A percentile compares a stretch with the other conserved stretches of the same genome.
These are phyloP conservation scores for Jatropha podagrica DNA, from an alignment of 441 rosid genomes.

Conservation along the genomic window DNA sequence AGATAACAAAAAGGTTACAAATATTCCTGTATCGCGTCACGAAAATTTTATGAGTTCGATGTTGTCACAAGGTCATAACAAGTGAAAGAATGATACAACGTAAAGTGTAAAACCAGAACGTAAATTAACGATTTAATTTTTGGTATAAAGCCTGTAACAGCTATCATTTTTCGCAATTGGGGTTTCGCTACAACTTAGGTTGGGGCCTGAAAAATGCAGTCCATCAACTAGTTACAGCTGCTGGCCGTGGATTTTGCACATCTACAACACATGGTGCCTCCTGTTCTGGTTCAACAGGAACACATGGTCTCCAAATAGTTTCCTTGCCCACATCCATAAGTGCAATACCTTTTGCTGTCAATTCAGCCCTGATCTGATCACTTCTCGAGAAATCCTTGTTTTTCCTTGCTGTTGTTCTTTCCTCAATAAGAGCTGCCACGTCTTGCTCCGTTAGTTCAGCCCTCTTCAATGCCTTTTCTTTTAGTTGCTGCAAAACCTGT, in stretches of 20 bases:
- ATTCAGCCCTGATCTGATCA: conserved; percentile 68
- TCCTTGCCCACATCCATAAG: conserved; percentile 76
- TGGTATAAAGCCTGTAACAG: background rate
- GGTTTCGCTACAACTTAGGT: too few species aligned
- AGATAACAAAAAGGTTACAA: too few species aligned
- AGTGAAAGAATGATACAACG: conserved; percentile 8
- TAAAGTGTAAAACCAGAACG: background rate
- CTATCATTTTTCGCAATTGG: background rate
- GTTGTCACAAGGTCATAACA: background rate
- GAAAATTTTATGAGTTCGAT: background rate
- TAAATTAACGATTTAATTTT: background rate
- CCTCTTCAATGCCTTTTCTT: conserved; percentile 62
- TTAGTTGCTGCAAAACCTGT: conserved; percentile 60
- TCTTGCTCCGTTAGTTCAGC: conserved; percentile 61
- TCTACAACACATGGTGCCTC: conserved; percentile 15
- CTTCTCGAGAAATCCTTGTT: conserved; percentile 64
- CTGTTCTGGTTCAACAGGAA: conserved; percentile 41
- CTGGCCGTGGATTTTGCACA: conserved; percentile 17
- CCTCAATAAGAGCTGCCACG: conserved; percentile 47
- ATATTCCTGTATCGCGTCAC: background rate
- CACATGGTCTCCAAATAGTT: conserved; percentile 84
- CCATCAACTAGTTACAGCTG: conserved; percentile 22
- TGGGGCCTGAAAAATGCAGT: background rate
- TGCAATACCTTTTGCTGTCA: conserved; percentile 67
- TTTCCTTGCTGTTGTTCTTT: conserved; percentile 60